Evolutionary conservation across 371 early-diverging fungal species (phyloP), one percentile per base, ranked within the genome.

Genomic region (Apophysomyces sp.): DNA sequence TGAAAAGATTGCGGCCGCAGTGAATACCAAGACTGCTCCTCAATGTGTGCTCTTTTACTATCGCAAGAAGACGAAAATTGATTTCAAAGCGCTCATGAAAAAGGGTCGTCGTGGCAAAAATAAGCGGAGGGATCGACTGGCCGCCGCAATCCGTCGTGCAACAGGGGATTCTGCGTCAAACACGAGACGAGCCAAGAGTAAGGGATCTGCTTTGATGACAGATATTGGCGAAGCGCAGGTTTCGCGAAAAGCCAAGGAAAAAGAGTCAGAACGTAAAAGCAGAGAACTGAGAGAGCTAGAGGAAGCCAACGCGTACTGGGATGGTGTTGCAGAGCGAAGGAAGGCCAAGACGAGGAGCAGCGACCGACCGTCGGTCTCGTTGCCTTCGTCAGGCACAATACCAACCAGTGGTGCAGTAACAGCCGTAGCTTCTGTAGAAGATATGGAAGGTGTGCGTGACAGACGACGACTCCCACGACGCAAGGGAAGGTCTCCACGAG

Each of bases 1-100:
- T 74, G 90, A 88, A 24, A 91, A 90, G 70, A 95, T 98, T 56
- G 84, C 96, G 0, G 71, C 78, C 5, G 82, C 80, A 11, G 62
- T 98, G n/a, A 83, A 82, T 16, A 79, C 83, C 62, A 98, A 98
- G 77, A 86, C 89, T 0, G 85, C 90, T 7, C 77, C 86, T 18
- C 94, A 95, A 61, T 95, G 95, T 65, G 94, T 97, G 5, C 66
- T 90, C 32, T 94, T 93, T 54, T 98, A 95, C 69, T 98, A 98
- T 72, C 90, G 94, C 26, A 92, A 94, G 62, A 95, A 96, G 78
- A 86, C 84, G 52, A 88, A 92, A 68, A 84, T 92, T 32, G 87
- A 88, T 40, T 89, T 96, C 63, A 97, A 96, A 76, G 86, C 83
- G 0, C 66, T 94, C 59, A 72, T 81, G 61, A 76, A 73, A 37